Percentiles rank a stretch among this genome's conserved stretches.
phyloP scores from a whole-genome alignment of 768 basidiomycete species.

The Hortiboletus flavorubellus region DNA sequence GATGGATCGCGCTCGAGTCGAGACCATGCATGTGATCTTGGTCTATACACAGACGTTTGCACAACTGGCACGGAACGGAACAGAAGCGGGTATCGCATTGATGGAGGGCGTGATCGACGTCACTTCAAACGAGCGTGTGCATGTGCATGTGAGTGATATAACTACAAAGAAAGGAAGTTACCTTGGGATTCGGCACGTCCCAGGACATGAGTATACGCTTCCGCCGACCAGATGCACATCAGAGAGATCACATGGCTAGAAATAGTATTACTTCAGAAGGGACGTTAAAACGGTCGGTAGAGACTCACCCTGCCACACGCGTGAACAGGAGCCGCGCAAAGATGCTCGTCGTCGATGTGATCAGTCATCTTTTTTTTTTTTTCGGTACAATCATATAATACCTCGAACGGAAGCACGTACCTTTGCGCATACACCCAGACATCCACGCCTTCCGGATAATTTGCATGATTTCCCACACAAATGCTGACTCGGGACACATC shows the following conservation, averaged over 20 bases:
- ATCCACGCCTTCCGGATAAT: slow-evolving; percentile 46
- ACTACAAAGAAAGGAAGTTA: slow-evolving; percentile 7
- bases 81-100: slow-evolving; percentile 51
- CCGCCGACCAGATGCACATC: slow-evolving; percentile 29
- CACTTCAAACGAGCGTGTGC: slow-evolving; percentile 31
- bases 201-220: slow-evolving; percentile 38
- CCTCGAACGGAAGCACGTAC: slow-evolving; percentile 24
- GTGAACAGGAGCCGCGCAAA: slow-evolving; percentile 52
- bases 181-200: slow-evolving; percentile 43
- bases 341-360: slow-evolving; percentile 49
- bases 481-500: slow-evolving; percentile 51
- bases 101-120: slow-evolving; percentile 44
- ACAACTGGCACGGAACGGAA: slow-evolving; percentile 52
- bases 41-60: slow-evolving; percentile 49
- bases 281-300: not conserved
- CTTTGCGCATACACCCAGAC: slow-evolving; percentile 50
- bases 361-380: slow-evolving; percentile 37
- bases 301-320: slow-evolving; percentile 50
- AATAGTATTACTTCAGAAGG: not conserved
- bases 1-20: slow-evolving; percentile 38
- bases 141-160: not conserved
- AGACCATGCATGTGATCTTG: slow-evolving; percentile 54
- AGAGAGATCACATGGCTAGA: slow-evolving; percentile 42
- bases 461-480: slow-evolving; percentile 53
- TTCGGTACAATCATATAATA: not conserved